Base-by-base conservation (phyloP, 306 rosid genomes). In the Hippophae rhamnoides region DNA sequence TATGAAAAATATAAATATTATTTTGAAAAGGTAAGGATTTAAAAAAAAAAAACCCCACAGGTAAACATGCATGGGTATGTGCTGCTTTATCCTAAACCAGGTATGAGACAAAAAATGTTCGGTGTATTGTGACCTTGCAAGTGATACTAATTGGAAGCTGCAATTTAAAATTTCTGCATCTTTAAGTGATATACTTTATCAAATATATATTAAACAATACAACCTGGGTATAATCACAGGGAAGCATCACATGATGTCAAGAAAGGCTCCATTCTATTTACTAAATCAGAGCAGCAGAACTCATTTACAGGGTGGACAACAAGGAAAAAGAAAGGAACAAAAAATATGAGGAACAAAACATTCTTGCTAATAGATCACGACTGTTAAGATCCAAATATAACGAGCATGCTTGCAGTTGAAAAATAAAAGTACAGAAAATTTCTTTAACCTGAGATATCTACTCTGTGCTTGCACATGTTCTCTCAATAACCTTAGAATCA, bases 381-480 rank as follows among this genome's bases (percentile, higher is more conserved):
- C 38, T 31, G 38, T 31, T 31, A 31, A 31, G 38, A 31, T 4
- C 38, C 38, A 31, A 31, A 31, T 31, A 54, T 66, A 59, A 81
- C 40, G 60, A 74, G 41, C 79, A 71, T 78, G 82, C 76, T 65
- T 78, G 77, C 75, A 84, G 47, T 66, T 78, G 18, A 63, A 58
- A 31, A 69, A 62, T 71, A 58, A 70, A 57, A 26, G 14, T 45
- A 13, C 54, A 62, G 55, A 43, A 27, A 9, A 13, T 18, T 62
- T 51, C 55, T 60, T 71, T 62, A 66, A 54, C 41, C 57, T 54
- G 43, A 31, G 62, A 43, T 52, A 58, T 71, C 90, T 93, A 93
- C 40, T 86, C 94, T 27, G 87, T 86, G 85, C 97, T 89, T 66
- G 95, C 96, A 82, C 99, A 89, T 43, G 95, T 86, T 84, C 97